Conservation (phyloP, 495 filamentous ascomycete species). For the Chaetomium fimeti region DNA sequence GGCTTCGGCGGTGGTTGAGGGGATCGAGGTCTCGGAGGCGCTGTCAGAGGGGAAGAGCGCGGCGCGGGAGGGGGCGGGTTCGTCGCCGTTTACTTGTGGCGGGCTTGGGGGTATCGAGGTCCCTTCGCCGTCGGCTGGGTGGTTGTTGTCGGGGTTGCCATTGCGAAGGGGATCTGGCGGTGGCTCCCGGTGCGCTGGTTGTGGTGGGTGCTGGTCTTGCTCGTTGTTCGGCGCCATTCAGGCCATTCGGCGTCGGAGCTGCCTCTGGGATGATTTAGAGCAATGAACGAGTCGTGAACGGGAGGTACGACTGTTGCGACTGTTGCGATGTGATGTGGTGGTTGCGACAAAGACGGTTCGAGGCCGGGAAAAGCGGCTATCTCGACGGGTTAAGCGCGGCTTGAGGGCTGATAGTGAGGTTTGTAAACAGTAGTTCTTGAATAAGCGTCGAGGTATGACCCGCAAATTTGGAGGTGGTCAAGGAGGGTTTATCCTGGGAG, state of each 20-base stretch:
- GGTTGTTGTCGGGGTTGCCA: background rate
- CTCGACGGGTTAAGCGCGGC: background rate
- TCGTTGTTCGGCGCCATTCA: slow-evolving; percentile 36
- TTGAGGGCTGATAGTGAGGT: background rate
- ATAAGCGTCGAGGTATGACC: background rate
- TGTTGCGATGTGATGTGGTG: background rate
- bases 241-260: slow-evolving; percentile 26
- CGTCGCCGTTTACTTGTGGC: background rate
- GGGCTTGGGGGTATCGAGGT: background rate
- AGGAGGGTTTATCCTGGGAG: background rate
- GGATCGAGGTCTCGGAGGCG: slow-evolving; percentile 13
- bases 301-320: background rate
- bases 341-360: background rate
- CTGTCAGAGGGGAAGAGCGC: slow-evolving; percentile 20
- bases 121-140: background rate
- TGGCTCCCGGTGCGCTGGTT: slow-evolving; percentile 10
- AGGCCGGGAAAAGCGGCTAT: background rate
- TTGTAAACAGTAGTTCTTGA: background rate
- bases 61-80: background rate
- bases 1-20: slow-evolving; percentile 6
- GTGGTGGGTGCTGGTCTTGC: slow-evolving; percentile 1
- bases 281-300: background rate
- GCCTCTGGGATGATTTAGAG: background rate
- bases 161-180: background rate
- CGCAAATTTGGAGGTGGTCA: background rate